A percentile compares a stretch with the other conserved stretches of the same genome.
These are phyloP conservation scores for Brassica carinata DNA, from an alignment of 345 rosid species.

Conservation along the genomic window DNA sequence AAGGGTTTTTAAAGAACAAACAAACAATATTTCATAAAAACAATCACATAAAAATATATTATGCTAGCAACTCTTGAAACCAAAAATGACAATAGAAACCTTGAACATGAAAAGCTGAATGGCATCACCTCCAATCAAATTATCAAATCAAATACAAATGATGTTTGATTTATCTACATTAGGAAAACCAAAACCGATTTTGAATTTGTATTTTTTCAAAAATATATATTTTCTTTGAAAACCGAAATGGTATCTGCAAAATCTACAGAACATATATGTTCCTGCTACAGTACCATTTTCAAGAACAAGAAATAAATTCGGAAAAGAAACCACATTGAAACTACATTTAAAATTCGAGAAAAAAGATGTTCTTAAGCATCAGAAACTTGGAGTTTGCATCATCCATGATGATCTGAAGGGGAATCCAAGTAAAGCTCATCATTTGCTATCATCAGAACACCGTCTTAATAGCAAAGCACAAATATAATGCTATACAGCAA, in stretches of 20 bases:
- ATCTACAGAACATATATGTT: too few relatives aligned
- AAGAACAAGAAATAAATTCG: neutral
- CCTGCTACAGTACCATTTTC: neutral
- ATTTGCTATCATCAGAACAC: slow-evolving; percentile 34
- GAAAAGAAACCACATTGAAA: neutral
- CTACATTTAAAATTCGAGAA: neutral
- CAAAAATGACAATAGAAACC: neutral
- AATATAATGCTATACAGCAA: neutral
- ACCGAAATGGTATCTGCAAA: neutral
- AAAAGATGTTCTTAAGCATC: slow-evolving; percentile 27
- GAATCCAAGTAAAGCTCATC: slow-evolving; percentile 68
- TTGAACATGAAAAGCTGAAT: neutral
- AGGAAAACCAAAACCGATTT: neutral
- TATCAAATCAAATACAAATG: neutral
- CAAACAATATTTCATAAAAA: neutral
- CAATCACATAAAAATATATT: neutral
- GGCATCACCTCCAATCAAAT: neutral
- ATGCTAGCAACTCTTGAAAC: neutral
- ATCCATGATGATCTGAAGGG: slow-evolving; percentile 65
- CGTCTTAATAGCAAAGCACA: neutral
- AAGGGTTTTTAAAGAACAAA: neutral
- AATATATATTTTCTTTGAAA: neutral
- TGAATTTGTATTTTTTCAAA: neutral
- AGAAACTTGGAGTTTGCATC: slow-evolving; percentile 62
- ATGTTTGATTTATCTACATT: neutral